A percentile compares a stretch with the other conserved stretches of the same genome.
phyloP scores from a whole-genome alignment of 148 eudicot genomes.

The Rhododendron simsii region DNA sequence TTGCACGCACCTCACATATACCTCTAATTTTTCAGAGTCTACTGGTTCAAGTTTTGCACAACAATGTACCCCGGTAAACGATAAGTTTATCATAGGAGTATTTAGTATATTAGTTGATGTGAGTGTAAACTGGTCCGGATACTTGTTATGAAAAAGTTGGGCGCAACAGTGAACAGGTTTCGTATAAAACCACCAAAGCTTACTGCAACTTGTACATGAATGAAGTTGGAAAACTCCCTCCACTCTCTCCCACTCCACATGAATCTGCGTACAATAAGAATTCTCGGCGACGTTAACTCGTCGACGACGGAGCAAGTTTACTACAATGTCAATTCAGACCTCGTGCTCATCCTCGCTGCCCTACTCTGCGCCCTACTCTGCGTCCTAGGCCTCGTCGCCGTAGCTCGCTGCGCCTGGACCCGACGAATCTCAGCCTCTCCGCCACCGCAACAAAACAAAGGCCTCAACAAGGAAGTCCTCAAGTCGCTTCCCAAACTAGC shows the following conservation, averaged over 20 bases:
- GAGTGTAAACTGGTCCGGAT: too few relatives aligned
- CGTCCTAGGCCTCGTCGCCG: constrained; percentile 75
- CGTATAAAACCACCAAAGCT: background rate
- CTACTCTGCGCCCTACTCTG: constrained; percentile 72
- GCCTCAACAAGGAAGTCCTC: constrained; percentile 59
- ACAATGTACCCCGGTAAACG: too few relatives aligned
- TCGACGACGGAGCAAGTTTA: background rate
- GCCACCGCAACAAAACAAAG: constrained; percentile 35
- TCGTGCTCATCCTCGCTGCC: constrained; percentile 62
- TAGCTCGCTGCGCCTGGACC: constrained; percentile 67
- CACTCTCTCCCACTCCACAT: background rate
- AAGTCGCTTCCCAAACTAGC: constrained; percentile 43
- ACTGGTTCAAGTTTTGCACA: too few relatives aligned
- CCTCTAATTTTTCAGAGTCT: too few relatives aligned
- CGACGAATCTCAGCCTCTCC: constrained; percentile 35
- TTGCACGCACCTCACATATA: too few relatives aligned
- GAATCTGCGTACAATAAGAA: background rate
- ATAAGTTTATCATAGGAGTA: too few relatives aligned
- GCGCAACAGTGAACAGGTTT: background rate
- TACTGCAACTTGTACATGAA: background rate
- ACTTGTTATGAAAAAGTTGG: background rate
- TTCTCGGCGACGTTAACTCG: background rate
- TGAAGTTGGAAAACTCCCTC: background rate
- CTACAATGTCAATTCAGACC: constrained; percentile 25
- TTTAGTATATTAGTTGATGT: too few relatives aligned